These are phyloP conservation scores for Cutaneotrichosporon sp. DNA, from an alignment of 1,284 basidiomycete genomes.

Conservation along the genomic window DNA sequence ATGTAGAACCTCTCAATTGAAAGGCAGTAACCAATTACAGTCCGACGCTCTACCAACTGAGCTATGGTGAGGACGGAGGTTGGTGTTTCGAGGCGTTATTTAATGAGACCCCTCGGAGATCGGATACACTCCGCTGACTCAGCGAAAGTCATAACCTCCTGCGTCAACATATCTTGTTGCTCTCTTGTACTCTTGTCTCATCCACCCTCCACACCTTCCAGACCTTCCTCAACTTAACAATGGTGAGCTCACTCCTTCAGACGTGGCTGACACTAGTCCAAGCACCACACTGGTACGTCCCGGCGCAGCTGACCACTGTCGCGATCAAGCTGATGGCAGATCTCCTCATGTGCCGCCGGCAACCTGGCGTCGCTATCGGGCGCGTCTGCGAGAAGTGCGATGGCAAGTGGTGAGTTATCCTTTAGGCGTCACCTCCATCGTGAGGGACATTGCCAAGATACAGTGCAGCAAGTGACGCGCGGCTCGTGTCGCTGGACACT, in stretches of 20 bases:
- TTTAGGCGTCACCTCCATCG: neutral
- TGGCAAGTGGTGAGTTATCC: slow-evolving; percentile 84
- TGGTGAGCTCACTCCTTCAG: slow-evolving; percentile 13
- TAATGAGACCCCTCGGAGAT: neutral
- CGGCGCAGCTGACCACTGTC: neutral
- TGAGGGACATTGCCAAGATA: too few relatives aligned
- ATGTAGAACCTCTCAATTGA: neutral
- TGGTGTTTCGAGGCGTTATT: too few relatives aligned
- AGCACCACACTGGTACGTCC: slow-evolving; percentile 77
- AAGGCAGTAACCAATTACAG: neutral
- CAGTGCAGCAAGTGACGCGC: neutral
- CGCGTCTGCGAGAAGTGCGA: slow-evolving; percentile 98
- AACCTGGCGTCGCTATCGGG: slow-evolving; percentile 94
- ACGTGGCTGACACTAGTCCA: slow-evolving; percentile 59
- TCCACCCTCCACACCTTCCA: neutral
- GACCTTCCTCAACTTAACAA: slow-evolving; percentile 1
- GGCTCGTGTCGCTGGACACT: too few relatives aligned
- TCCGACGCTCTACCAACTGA: slow-evolving; percentile 3
- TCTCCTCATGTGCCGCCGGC: slow-evolving; percentile 93
- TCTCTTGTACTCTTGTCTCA: neutral
- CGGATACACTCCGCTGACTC: neutral
- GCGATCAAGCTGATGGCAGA: slow-evolving; percentile 57
- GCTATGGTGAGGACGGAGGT: neutral
- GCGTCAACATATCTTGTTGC: neutral
- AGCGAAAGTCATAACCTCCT: neutral